A percentile compares a stretch with the other conserved stretches of the same genome.
Conservation (phyloP, 148 eudicot genomes). For the Drosera capensis region DNA sequence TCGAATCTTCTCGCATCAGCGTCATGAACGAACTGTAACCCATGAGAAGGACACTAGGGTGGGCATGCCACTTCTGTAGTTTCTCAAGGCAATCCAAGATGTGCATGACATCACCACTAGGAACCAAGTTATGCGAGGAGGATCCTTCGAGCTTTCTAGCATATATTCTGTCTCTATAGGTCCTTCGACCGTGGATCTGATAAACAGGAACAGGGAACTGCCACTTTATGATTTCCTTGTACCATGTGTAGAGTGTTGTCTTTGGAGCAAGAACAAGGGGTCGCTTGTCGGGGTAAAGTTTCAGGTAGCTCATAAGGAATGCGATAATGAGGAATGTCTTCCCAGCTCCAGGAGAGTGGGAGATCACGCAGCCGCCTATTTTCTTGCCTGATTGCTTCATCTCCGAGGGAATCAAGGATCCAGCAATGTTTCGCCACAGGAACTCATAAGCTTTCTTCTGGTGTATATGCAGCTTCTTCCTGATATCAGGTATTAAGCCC, state of each 20-base stretch:
- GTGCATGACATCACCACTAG: slow-evolving; percentile 79
- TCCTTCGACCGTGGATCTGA: slow-evolving; percentile 82
- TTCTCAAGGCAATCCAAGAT: slow-evolving; percentile 85
- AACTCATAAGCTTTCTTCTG: slow-evolving; percentile 85
- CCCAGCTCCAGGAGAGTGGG: slow-evolving; percentile 96
- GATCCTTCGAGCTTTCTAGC: slow-evolving; percentile 30
- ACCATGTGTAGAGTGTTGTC: slow-evolving; percentile 92
- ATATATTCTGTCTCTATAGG: slow-evolving; percentile 61
- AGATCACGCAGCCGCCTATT: slow-evolving; percentile 86
- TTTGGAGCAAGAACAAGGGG: slow-evolving; percentile 97
- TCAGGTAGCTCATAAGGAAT: slow-evolving; percentile 83
- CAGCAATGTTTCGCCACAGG: slow-evolving; percentile 83
- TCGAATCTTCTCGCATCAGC: slow-evolving; percentile 72
- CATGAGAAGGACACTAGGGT: slow-evolving; percentile 93
- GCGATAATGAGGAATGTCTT: slow-evolving; percentile 86
- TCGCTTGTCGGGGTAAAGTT: slow-evolving; percentile 75
- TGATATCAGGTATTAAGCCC: slow-evolving; percentile 67
- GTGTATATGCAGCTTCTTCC: slow-evolving; percentile 49
- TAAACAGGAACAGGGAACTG: slow-evolving; percentile 84
- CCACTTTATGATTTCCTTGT: slow-evolving; percentile 91
- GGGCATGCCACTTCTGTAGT: slow-evolving; percentile 84
- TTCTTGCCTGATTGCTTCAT: slow-evolving; percentile 50
- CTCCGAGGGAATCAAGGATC: slow-evolving; percentile 53
- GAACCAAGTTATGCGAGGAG: slow-evolving; percentile 32
- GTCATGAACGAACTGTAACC: slow-evolving; percentile 87